Base-by-base conservation (phyloP, 2,329 filamentous ascomycete species). In the Colletotrichum sojae region DNA sequence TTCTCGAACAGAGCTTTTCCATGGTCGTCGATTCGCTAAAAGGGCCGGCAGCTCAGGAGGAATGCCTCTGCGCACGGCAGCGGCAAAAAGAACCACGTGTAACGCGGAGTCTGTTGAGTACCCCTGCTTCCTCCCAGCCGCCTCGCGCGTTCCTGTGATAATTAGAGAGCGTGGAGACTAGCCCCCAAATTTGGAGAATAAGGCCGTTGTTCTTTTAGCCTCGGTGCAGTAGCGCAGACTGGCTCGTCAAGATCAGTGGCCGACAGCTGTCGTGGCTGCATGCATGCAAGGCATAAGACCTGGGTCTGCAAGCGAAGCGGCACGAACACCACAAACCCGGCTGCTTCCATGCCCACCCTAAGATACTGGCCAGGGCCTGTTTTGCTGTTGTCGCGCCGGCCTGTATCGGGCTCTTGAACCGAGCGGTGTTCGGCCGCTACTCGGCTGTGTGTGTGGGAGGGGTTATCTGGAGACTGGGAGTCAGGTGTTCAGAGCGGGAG, bases 171-270 rank as follows among this genome's bases (percentile, higher is more conserved):
- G 52, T 66, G 62, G 49, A 56, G 48, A 39, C 43, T 52, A 49
- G 67, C 67, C 67, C 67, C 67, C 62, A 60, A 63, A 56, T 46
- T 53, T 69, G 67, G 67, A 61, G 67, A 69, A 22, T 18, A 56
- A 43, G 67, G 51, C 67, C 62, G 67, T 69, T 67, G 20, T 67
- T 56, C 55, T 69, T 66, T 57, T 60, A 43, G 67, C 55, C 62
- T 61, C 18, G 43, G 51, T 67, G 67, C 67, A 69, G 63, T 69
- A 67, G 67, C 63, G 56, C 49, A 53, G 46, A 56, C 25, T 20
- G 12, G 16, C 39, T 36, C 43, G 22, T 43, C 43, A 36, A 48
- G 16, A 27, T 60, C 49, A 69, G 51, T 67, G 62, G 62, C 56
- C 46, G 51, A 55, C 63, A 39, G 54, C 40, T n/a, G 54, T 59